Conservation (phyloP, 2,329 filamentous ascomycete species). For the Rutstroemia sp. region DNA sequence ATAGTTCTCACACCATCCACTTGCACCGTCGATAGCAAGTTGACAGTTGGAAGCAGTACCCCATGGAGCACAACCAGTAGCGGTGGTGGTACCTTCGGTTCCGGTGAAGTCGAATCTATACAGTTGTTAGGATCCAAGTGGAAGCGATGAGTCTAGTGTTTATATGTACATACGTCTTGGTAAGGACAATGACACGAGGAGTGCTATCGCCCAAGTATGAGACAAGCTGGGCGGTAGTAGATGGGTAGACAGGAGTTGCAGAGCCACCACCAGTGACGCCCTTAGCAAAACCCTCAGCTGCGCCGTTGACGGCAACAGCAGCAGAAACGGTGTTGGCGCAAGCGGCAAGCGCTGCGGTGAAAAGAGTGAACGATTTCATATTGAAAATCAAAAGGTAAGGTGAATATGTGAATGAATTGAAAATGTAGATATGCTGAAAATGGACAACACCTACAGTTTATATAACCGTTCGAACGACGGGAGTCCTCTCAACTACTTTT, state of each 20-base stretch:
- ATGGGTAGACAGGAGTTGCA: conserved; percentile 46
- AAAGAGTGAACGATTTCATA: conserved; percentile 12
- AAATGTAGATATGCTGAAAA: background rate
- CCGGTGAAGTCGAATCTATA: conserved; percentile 39
- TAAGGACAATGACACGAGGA: conserved; percentile 44
- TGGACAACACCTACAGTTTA: background rate
- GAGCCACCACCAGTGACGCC: conserved; percentile 54
- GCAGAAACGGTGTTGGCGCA: conserved; percentile 8
- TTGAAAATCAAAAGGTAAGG: background rate
- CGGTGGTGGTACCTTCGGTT: conserved; percentile 34
- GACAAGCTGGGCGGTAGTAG: conserved; percentile 45
- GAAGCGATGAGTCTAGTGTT: too few species aligned
- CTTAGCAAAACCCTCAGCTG: conserved; percentile 36
- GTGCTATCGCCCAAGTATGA: conserved; percentile 30
- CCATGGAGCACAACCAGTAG: conserved; percentile 20
- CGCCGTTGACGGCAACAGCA: conserved; percentile 25
- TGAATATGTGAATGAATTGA: background rate
- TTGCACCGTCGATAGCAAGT: conserved; percentile 45
- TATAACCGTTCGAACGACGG: background rate
- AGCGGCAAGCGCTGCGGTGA: conserved; percentile 5
- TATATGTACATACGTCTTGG: conserved; percentile 33
- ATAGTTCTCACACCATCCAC: background rate
- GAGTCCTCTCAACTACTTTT: background rate
- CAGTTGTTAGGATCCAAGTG: too few species aligned
- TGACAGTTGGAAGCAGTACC: conserved; percentile 32